Evolutionary conservation across 768 basidiomycete species (phyloP), one percentile per base, ranked within the genome.

Genomic region (Rhodotorula toruloides): DNA sequence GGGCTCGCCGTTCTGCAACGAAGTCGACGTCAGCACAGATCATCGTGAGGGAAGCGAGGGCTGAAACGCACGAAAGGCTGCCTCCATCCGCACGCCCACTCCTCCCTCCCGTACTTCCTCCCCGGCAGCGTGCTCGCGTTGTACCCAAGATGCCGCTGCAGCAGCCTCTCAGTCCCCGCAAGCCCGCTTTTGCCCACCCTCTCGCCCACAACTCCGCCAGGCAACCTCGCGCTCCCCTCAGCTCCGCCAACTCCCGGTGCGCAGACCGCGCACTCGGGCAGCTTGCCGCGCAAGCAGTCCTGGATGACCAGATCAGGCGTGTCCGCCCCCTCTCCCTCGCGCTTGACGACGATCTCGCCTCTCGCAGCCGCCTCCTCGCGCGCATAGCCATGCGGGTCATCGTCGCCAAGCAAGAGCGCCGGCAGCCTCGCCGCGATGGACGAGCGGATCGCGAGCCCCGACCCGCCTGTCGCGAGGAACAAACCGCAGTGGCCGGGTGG

Each of bases 291-390:
- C 12, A 65, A 47, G 53, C 64, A 65, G 46, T 65, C 64, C 53
- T 65, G 64, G 37, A 65, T 65, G 44, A 65, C 64, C 8, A 65
- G 25, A 46, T 65, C 64, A 31, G 64, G 64, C 58, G 64, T 65
- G 36, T 65, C 64, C 44, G 64, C 64, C 31, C 44, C 64, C 22
- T 59, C 57, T 34, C 58, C 64, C 34, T 53, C 64, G 36, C 16
- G 27, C 27, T 39, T 22, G 10, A 53, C 43, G 19, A 32, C 21
- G 47, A 55, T 19, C 31, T 63, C 54, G 37, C 61, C 61, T 2
- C 61, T 36, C 44, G 43, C 49, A 9, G 58, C 57, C n/a, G 58
- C 43, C 17, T 36, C 57, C 21, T 65, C 64, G 27, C 64, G 50
- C 21, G 25, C 44, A 21, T 32, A 19, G 22, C 64, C 64, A 36